Base-by-base conservation (phyloP, 2,329 filamentous ascomycete species). In the Lachnellula occidentalis region DNA sequence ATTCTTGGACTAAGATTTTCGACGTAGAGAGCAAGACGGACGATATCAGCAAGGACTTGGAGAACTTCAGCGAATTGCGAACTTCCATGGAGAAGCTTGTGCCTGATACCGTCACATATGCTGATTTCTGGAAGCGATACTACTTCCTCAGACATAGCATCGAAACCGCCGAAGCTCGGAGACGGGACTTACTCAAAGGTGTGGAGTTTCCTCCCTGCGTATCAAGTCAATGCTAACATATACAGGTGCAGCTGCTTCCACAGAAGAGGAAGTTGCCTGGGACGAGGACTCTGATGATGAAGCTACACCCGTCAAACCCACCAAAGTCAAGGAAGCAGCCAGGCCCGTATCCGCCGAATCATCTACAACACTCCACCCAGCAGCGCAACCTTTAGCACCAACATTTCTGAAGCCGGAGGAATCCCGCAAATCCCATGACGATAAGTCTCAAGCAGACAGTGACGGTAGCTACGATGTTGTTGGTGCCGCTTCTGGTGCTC, bases 381-480 rank as follows among this genome's bases (percentile, higher is more conserved):
- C 63, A 36, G 75, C 73, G 58, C 71, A 69, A 49, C 67, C 65
- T 48, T 64, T 64, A 43, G 57, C 62, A 61, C 60, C 67, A 50
- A 59, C 69, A 54, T 61, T 66, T 60, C 74, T 83, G 47, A 90
- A 90, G 71, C 78, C 85, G 24, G 72, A 74, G 31, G 82, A 88
- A 63, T 75, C 84, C 17, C 85, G 89, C 47, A 83, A 80, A 66
- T 95, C 91, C 24, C 87, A 95, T 66, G 91, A 96, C 67, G 87
- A 91, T 70, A 91, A 92, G 70, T 95, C 89, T 24, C 88, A 94
- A 63, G 85, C 91, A 7, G 94, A 94, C 66, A 96, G 92, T 69
- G 94, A 99, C 65, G 90, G 90, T 17, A 96, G 91, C 74, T 99
- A 99, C 70, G 94, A 99, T 70, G 80, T 99, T 34, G 90, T 99